Base-by-base conservation (phyloP, 2,329 filamentous ascomycete species). In the Calonectria multiphialidica region DNA sequence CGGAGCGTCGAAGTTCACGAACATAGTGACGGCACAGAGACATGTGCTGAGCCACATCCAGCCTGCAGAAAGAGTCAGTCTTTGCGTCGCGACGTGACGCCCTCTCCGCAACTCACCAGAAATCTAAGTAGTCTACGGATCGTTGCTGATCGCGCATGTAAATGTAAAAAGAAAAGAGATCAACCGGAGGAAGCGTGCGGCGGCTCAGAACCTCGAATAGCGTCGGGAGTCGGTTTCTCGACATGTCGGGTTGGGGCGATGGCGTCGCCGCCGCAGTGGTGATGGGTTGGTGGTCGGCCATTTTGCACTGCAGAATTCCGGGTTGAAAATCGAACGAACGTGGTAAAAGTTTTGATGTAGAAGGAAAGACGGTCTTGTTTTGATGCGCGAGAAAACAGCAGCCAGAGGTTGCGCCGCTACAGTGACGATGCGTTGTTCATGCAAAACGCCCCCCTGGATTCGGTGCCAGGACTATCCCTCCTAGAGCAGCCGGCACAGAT, bases 101-200 rank as follows among this genome's bases (percentile, higher is more conserved):
- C 9, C 18, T 30, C 28, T 30, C 50, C 40, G 28, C 9, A 42
- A 82, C 91, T 71, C 87, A 98, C 97, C 97, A 99, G 85, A 99
- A 99, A 83, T 99, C 97, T 49, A 99, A 88, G 80, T 99, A 99
- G 81, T 99, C 97, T 15, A 99, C 97, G 9, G 96, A 98, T 83
- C 96, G 92, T 84, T 99, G 97, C 85, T 98, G 96, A 84, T 99
- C 97, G 80, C 97, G 92, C 97, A 99, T 99, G 86, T 98, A 99
- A 80, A 99, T 99, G 86, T 99, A 99, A 87, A 99, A 99, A 2
- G 96, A 98, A 84, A 98, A 99, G 13, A 99, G 89, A 81, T 99
- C 97, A 70, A 99, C 96, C 0, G 97, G 97, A 61, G 97, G 95
- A 23, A 97, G 89, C n/a, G 97, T 99, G 75, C 95, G 93, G 77